Base-by-base conservation (phyloP, 352 stramenopile genomes). In the Globisporangium spiculum region DNA sequence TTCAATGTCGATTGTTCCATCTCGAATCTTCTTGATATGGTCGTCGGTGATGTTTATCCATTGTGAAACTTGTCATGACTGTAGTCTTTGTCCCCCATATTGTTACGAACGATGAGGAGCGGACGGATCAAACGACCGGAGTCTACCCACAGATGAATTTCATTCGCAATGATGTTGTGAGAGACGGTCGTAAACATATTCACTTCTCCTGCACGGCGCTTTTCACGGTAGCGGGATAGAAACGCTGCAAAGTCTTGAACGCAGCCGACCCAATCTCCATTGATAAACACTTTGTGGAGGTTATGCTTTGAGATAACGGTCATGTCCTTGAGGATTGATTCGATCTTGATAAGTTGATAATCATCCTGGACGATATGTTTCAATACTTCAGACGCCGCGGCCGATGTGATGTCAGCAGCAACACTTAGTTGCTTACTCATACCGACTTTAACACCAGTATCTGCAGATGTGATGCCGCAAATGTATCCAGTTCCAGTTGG, bases 401-500 rank as follows among this genome's bases (percentile, higher is more conserved):
- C 32, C 4, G 52, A 26, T 48, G 63, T 63, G 53, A 68, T 68
- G 63, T 68, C 63, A 26, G 63, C 63, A 27, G 54, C 52, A 10
- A 68, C 63, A 38, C 63, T 68, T 3, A 68, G 54, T 68, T 68
- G 63, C 53, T 68, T 68, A 44, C 63, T 68, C 63, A 68, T 68
- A 3, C 63, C 63, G 14, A 68, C 63, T 36, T 68, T 68, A 22
- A 54, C 63, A 22, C 63, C 63, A 34, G 63, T 68, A 62, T 68
- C 63, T 16, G 63, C 63, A 24, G 63, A 68, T n/a, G 63, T 68
- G 24, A 68, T 68, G 7, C 63, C 63, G 36, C 63, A 68, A 22
- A 68, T 68, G 34, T 68, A 68, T 14, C 63, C 63, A 54, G 63
- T 68, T 34, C 63, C 63, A 26, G 63, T 68, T 34, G 63, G 30